Percentiles rank a stretch among this genome's conserved stretches.
Evolutionary conservation across 202 grass and related monocot species (phyloP).

Genomic region (Brachypodium distachyon): DNA sequence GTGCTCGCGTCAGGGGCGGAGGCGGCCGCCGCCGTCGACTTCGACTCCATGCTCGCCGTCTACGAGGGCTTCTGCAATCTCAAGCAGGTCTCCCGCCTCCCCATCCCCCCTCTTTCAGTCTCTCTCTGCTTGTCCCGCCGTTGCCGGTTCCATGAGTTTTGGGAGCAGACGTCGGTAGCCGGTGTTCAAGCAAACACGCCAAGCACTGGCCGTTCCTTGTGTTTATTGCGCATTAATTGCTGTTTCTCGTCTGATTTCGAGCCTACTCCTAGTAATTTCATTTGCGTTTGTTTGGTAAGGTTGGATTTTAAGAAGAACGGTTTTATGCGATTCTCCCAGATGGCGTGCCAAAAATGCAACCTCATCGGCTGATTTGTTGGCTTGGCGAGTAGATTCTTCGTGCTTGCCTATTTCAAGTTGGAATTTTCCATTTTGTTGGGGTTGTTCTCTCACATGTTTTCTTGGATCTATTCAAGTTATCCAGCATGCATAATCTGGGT

Average conservation of each 20-base stretch:
- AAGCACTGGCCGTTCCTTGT: not conserved
- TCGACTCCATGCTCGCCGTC: slow-evolving; percentile 81
- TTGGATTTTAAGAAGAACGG: not conserved
- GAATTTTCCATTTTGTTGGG: not conserved
- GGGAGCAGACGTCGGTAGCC: not conserved
- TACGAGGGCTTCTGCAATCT: slow-evolving; percentile 91
- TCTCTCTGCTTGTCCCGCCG: not conserved
- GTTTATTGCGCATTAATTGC: not conserved
- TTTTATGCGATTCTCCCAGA: not conserved
- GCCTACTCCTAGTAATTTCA: too few relatives aligned
- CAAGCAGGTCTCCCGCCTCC: slow-evolving; percentile 59
- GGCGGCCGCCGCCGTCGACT: slow-evolving; percentile 44
- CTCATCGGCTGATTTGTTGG: not conserved
- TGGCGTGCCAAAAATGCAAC: not conserved
- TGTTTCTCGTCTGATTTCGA: not conserved
- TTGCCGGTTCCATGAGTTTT: not conserved
- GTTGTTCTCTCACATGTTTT: not conserved
- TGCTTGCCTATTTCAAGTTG: not conserved
- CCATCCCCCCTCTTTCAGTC: not conserved
- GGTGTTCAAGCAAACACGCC: not conserved
- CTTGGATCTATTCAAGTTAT: not conserved
- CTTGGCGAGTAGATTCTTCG: not conserved
- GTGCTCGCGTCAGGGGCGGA: slow-evolving; percentile 25
- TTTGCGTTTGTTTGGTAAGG: not conserved
- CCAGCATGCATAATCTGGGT: not conserved